Percentiles rank a stretch among this genome's conserved stretches.
Conservation (phyloP, 129 eudicot species). For the sunflower (Helianthus annuus) region DNA sequence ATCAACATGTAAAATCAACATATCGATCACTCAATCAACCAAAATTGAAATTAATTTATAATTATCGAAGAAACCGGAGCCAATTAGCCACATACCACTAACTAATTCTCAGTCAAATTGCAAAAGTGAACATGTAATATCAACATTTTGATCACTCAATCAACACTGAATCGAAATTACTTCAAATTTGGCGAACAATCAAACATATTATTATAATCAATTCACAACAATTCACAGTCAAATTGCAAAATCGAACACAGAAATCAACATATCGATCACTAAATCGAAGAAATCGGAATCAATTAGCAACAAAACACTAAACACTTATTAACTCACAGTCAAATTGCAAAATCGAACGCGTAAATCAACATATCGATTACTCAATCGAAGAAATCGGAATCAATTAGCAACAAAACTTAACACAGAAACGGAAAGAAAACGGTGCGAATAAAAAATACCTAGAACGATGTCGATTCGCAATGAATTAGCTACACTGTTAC, state of each 20-base stretch:
- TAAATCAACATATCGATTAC: not conserved
- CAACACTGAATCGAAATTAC: not conserved
- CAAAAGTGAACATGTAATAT: slow-evolving; percentile 12
- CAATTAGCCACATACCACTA: not conserved
- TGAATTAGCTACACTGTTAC: not conserved
- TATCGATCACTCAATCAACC: slow-evolving; percentile 7
- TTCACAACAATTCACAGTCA: slow-evolving; percentile 11
- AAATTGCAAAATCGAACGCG: slow-evolving; percentile 9
- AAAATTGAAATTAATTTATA: not conserved
- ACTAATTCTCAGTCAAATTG: slow-evolving; percentile 1
- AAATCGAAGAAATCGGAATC: not conserved
- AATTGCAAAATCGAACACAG: slow-evolving; percentile 7
- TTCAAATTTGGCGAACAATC: not conserved
- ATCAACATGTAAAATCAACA: slow-evolving; percentile 12
- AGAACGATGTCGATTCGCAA: slow-evolving; percentile 18
- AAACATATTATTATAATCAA: not conserved
- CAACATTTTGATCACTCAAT: not conserved
- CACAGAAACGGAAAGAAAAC: not conserved
- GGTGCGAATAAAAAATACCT: slow-evolving; percentile 31
- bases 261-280: not conserved
- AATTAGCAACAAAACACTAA: slow-evolving; percentile 7
- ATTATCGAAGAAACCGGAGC: too few relatives aligned
- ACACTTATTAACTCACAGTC: slow-evolving; percentile 7
- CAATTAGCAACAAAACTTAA: slow-evolving; percentile 24
- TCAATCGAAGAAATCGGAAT: slow-evolving; percentile 9